Evolutionary conservation across 177 flowering plant genomes (phyloP), one percentile per base, ranked within the genome.

Genomic region (Telopea speciosissima): DNA sequence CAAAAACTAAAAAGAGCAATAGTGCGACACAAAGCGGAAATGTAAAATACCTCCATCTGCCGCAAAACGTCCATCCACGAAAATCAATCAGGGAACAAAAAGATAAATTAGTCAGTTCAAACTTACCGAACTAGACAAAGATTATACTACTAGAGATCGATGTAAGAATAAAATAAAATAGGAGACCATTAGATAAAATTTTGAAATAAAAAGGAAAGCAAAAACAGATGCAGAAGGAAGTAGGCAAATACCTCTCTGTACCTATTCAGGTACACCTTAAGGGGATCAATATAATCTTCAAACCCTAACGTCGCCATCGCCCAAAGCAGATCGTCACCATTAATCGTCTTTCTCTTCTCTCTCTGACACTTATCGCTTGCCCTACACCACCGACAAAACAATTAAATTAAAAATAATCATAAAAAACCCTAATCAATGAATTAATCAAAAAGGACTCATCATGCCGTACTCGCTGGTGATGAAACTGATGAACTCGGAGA

Each of bases 331-430:
- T 80, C 83, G 25, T 80, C 83, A 0, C 83, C 83, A 73, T 80
- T 78, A 26, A 80, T 71, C 24, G 83, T 80, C 81, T 80, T 80
- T 56, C 83, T 64, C 73, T 80, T 78, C 75, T 80, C 83, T 68
- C 71, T 78, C 75, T 80, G 83, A 69, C 83, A 80, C 52, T 80
- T 80, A 68, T 78, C 83, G 33, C 83, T 80, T 54, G 83, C 83
- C 67, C 83, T 80, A 49, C 63, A 52, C 12, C 33, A 62, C 56
- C 40, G 7, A 40, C 6, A 26, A 23, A 36, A 72, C 14, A 59
- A 67, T 24, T 24, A 72, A 25, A 16, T 17, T 16, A 12, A 1
- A 60, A 31, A 73, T 2, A 45, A 25, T 7, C 45, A 17, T 5
- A 49, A 49, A 19, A 49, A 73, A 49, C 23, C n/a, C 25, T 24